Evolutionary conservation across 1,284 basidiomycete genomes (phyloP), one percentile per base, ranked within the genome.

Genomic region (Malassezia globosa): DNA sequence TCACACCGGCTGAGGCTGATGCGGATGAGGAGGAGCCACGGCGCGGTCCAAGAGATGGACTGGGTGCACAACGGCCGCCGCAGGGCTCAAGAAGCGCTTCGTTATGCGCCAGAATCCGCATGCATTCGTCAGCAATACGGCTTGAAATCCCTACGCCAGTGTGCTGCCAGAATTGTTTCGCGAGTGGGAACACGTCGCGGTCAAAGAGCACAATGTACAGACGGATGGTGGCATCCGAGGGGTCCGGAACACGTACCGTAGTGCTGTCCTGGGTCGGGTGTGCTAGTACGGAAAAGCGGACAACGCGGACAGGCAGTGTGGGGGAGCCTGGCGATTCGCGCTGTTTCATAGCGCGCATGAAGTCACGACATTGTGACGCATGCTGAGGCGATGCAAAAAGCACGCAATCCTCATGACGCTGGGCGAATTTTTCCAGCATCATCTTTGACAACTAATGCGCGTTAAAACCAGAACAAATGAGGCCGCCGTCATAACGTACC

Each of bases 91-190:
- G 41, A 7, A 52, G 33, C 40, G 50, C 42, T n/a, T 42, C 55
- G 37, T 50, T 57, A 48, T 63, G 52, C 16, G 59, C 62, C 11
- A 68, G 47, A 16, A 65, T 46, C 5, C 54, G 50, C 19, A 96
- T 77, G 60, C 84, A 88, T 42, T 81, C 77, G 48, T 92, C 87
- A 1, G 90, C 89, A 27, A 84, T 74, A 18, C 92, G 81, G 55
- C 85, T 89, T 1, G 84, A 87, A 42, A 97, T 83, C 0, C 89
- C 89, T 56, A 85, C 76, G 0, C 92, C 92, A 0, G 85, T 83
- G 67, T 96, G 90, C 64, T 96, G 90, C 89, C 92, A 95, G 72
- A 90, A 95, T 67, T 87, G 79, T 72, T 87, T 95, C 11, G 86
- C 88, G 4, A 84, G 68, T 1, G 78, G 67, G 60, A 80, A 84